A percentile compares a stretch with the other conserved stretches of the same genome.
These are phyloP conservation scores for Alternaria sp. DNA, from an alignment of 2,329 filamentous ascomycete species.

Conservation along the genomic window DNA sequence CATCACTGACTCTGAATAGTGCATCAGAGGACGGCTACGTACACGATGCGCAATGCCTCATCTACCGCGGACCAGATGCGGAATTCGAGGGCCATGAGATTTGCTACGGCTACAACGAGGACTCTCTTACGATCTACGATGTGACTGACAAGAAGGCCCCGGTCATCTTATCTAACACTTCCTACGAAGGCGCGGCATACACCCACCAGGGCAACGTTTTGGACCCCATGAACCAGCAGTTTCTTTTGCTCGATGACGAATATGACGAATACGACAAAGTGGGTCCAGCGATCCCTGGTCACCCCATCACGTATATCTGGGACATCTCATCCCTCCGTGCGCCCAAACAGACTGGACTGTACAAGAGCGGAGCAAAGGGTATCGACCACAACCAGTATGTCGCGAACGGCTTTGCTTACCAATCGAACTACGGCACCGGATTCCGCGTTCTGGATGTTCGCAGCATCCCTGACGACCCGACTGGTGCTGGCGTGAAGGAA, in stretches of 20 bases:
- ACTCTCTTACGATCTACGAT: conserved; percentile 61
- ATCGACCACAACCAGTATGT: conserved; percentile 59
- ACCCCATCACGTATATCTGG: conserved; percentile 51
- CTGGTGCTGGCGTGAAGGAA: conserved; percentile 51
- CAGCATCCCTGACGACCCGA: conserved; percentile 50
- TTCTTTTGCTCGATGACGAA: conserved; percentile 49
- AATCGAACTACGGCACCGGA: conserved; percentile 53
- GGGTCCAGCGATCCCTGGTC: conserved; percentile 41
- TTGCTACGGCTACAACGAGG: conserved; percentile 65
- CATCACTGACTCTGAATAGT: conserved; percentile 28
- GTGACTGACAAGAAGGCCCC: conserved; percentile 57
- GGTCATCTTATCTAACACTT: conserved; percentile 60
- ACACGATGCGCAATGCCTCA: conserved; percentile 67
- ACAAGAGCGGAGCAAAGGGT: conserved; percentile 48
- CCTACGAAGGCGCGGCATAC: conserved; percentile 64
- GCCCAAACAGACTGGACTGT: conserved; percentile 52
- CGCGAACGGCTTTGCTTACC: conserved; percentile 51
- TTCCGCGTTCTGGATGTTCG: conserved; percentile 52
- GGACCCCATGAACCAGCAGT: conserved; percentile 43
- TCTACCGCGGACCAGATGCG: conserved; percentile 60
- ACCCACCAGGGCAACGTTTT: conserved; percentile 66
- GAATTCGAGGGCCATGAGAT: conserved; percentile 59
- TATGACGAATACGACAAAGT: conserved; percentile 49
- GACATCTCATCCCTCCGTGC: conserved; percentile 43
- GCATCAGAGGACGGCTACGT: conserved; percentile 64